Evolutionary conservation across 2,329 filamentous ascomycete genomes (phyloP), one percentile per base, ranked within the genome.

Genomic region (Cryoendolithus antarcticus): DNA sequence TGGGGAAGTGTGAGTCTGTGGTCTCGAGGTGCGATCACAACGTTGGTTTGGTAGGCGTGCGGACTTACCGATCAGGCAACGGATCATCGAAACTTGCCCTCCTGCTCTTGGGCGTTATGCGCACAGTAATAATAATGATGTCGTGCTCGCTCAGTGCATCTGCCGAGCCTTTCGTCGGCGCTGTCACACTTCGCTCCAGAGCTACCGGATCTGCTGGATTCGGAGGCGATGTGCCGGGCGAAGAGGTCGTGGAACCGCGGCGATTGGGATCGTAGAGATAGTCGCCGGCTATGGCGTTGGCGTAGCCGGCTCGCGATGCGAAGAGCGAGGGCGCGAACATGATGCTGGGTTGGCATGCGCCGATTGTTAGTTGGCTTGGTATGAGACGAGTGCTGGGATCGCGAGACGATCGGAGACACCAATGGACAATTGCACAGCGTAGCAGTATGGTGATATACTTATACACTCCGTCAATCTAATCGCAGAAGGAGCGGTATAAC

Each of bases 101-200:
- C 11, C 11, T 34, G 12, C 30, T 19, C 15, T 37, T 35, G 29
- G 44, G 48, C 15, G 38, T 42, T 3, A 55, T 28, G 30, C 44
- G 41, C 7, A 56, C 53, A 1, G 45, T 48, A 6, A 52, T 51
- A 37, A 55, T 44, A 10, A 56, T 55, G 30, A 56, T 41, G 31
- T 54, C 52, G 38, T 54, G 44, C 24, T 54, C 52, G 15, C 35
- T 13, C 24, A 27, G 24, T 7, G 24, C 24, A 27, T 27, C 24
- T 27, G 24, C 7, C 7, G 24, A 6, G 24, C 24, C 24, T 8
- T 27, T 27, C 11, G 31, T 11, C 6, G 31, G 31, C 31, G 13
- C 31, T 12, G 11, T 32, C 9, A 15, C 31, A 12, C 31, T 11
- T 15, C 31, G 11, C 31, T 32, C 31, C 6, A 32, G 13, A 7